phyloP scores from a whole-genome alignment of 2,329 filamentous ascomycete genomes.

The Amylocarpus encephaloides region DNA sequence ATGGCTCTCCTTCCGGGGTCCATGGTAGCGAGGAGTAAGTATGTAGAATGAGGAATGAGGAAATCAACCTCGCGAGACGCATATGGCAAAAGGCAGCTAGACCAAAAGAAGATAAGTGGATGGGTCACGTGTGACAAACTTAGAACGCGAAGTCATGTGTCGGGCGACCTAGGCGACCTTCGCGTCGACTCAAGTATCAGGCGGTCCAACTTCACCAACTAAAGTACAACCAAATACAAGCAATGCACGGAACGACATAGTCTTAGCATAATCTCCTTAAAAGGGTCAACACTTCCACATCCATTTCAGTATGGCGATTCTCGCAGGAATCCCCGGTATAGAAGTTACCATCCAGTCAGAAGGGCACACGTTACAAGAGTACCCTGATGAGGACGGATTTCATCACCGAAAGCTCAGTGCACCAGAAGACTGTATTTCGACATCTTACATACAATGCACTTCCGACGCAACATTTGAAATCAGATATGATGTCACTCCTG shows the following conservation, averaged over 20 bases:
- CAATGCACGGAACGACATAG: too few relatives aligned
- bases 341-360: conserved; percentile 18
- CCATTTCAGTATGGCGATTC: conserved; percentile 21
- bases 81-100: too few relatives aligned
- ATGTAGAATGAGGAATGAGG: not conserved
- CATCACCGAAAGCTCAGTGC: conserved; percentile 1
- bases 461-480: conserved; percentile 16
- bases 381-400: conserved; percentile 16
- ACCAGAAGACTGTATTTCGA: not conserved
- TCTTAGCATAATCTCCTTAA: not conserved
- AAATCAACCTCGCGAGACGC: too few relatives aligned
- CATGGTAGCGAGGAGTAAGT: conserved; percentile 16
- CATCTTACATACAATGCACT: conserved; percentile 19
- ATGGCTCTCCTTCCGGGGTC: conserved; percentile 29
- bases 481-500: conserved; percentile 6
- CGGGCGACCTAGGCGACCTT: too few relatives aligned
- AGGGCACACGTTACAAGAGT: conserved; percentile 16
- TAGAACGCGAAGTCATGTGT: too few relatives aligned
- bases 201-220: not conserved
- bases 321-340: conserved; percentile 17
- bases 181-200: not conserved
- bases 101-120: too few relatives aligned
- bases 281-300: not conserved
- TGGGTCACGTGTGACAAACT: too few relatives aligned
- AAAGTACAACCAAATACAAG: too few relatives aligned